These are phyloP conservation scores for Puccinia novopanici DNA, from an alignment of 1,284 basidiomycete species.

Conservation along the genomic window DNA sequence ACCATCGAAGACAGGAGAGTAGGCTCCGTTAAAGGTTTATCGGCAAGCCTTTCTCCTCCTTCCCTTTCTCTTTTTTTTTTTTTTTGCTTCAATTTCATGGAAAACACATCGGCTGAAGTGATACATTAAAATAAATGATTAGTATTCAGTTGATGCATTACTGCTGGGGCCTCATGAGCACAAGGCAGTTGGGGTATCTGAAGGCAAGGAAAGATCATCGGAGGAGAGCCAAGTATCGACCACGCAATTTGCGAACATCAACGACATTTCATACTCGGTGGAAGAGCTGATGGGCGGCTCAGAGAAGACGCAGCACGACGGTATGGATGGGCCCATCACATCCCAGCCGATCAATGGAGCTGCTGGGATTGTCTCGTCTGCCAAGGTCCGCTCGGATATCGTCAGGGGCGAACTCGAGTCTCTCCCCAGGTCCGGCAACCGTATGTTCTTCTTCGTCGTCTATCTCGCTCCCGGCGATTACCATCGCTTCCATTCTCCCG, in stretches of 20 bases:
- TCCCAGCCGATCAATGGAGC: not conserved
- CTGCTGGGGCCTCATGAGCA: slow-evolving; percentile 35
- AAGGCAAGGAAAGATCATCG: slow-evolving; percentile 47
- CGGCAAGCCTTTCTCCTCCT: slow-evolving; percentile 76
- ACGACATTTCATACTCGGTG: slow-evolving; percentile 92
- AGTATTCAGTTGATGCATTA: too few relatives aligned
- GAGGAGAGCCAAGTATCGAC: slow-evolving; percentile 52
- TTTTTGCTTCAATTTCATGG: too few relatives aligned
- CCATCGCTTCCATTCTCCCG: slow-evolving; percentile 93
- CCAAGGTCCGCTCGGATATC: slow-evolving; percentile 35
- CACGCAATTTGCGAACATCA: slow-evolving; percentile 83
- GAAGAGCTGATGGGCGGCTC: slow-evolving; percentile 67
- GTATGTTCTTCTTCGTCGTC: slow-evolving; percentile 88
- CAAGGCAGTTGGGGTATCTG: not conserved
- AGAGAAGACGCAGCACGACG: slow-evolving; percentile 51
- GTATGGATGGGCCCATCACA: slow-evolving; percentile 21
- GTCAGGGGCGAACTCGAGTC: slow-evolving; percentile 42
- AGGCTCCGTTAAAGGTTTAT: slow-evolving; percentile 90
- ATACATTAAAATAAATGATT: too few relatives aligned
- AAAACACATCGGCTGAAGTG: too few relatives aligned
- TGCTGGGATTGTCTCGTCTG: slow-evolving; percentile 12
- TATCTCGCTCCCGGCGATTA: slow-evolving; percentile 99
- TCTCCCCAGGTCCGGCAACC: slow-evolving; percentile 67
- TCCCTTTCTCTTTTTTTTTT: not conserved
- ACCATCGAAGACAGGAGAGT: slow-evolving; percentile 77